Conservation (phyloP, 2,329 filamentous ascomycete species). For the Fusarium temperatum region DNA sequence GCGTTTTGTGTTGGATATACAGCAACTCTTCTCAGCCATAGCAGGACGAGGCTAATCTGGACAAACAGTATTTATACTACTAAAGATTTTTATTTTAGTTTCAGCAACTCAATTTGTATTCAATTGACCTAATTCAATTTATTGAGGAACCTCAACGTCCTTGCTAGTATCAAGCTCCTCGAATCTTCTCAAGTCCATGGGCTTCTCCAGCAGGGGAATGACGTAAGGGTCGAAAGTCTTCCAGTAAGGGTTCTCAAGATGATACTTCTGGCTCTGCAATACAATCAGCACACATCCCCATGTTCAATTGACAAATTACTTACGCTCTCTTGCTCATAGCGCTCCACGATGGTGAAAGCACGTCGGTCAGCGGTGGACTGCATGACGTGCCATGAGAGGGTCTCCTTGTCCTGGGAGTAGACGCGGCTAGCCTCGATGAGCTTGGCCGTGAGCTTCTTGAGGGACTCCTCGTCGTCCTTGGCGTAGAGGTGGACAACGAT, state of each 20-base stretch:
- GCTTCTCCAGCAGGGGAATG: slow-evolving; percentile 70
- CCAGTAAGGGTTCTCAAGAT: slow-evolving; percentile 77
- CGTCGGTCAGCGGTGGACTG: slow-evolving; percentile 74
- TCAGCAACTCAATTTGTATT: neutral
- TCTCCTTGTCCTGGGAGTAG: slow-evolving; percentile 78
- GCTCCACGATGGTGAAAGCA: slow-evolving; percentile 79
- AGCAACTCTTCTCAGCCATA: neutral
- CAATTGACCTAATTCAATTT: neutral
- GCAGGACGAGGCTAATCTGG: neutral
- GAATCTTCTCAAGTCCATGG: slow-evolving; percentile 74
- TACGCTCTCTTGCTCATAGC: slow-evolving; percentile 73
- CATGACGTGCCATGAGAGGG: slow-evolving; percentile 79
- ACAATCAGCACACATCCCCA: neutral
- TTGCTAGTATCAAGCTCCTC: slow-evolving; percentile 71
- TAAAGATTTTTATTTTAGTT: neutral
- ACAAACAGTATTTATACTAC: neutral
- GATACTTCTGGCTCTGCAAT: slow-evolving; percentile 65
- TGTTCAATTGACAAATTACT: slow-evolving; percentile 35
- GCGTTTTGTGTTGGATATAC: neutral
- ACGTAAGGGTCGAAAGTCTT: slow-evolving; percentile 81
- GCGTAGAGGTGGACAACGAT: slow-evolving; percentile 76
- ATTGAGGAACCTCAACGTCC: slow-evolving; percentile 53
- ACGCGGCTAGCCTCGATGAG: slow-evolving; percentile 78
- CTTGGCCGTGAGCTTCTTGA: slow-evolving; percentile 75
- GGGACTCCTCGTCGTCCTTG: slow-evolving; percentile 70